Evolutionary conservation across 2,329 filamentous ascomycete species (phyloP), one percentile per base, ranked within the genome.

Genomic region (Talaromyces sp.): DNA sequence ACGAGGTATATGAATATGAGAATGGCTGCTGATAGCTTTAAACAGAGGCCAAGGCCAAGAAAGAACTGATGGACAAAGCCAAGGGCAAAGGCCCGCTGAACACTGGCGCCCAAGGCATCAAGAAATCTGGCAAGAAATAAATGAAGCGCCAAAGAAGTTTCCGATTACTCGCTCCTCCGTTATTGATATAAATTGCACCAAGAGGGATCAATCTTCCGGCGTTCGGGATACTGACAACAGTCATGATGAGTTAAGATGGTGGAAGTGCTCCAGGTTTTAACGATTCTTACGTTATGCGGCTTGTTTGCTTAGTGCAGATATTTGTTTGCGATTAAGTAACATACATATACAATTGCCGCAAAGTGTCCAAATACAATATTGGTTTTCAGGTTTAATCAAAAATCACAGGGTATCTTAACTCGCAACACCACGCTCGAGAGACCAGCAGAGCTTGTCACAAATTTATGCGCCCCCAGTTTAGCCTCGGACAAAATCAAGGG

Each of bases 91-190:
- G 93, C 3, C 92, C 93, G 41, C 75, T 97, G 74, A 92, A 92
- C 79, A 88, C 86, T 32, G 92, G 91, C 35, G 77, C 83, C 54
- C 91, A 95, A 79, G 92, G 91, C 64, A 96, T 97, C 82, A 97
- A 97, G 88, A 97, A 96, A 86, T 94, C 90, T 64, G 92, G 92
- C 77, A 96, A 97, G 89, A 96, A 97, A 88, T 96, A 83, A 79
- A 55, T 3, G n/a, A 41, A 56, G 4, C 19, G 12, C 11, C 19
- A 24, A 21, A 46, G n/a, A 11, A 24, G 5, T 12, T 14, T 11
- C 9, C 11, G 9, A 9, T 46, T 9, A 2, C 48, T 26, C 26
- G 24, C 11, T 12, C 7, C 14, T 52, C 19, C 24, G 19, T 17
- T 10, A 7, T n/a, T 14, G 48, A 50, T 50, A 50, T 14, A 11